phyloP scores from a whole-genome alignment of 2,329 filamentous ascomycete genomes.

The Daldinia sp. region DNA sequence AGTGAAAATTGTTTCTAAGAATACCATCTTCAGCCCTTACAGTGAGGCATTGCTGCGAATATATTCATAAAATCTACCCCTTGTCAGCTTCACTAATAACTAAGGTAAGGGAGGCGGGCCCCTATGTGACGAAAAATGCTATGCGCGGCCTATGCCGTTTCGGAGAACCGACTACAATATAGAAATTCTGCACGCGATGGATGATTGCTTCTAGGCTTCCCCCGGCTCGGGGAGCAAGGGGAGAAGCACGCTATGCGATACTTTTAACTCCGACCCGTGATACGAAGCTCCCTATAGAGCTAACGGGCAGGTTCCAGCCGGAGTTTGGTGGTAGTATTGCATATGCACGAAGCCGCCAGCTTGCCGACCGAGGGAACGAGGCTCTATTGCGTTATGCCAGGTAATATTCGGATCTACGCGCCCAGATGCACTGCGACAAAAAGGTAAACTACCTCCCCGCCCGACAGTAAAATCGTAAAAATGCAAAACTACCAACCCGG shows the following conservation, averaged over 20 bases:
- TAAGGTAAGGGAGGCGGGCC: background rate
- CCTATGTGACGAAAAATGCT: background rate
- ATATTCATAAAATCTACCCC: background rate
- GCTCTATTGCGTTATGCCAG: no score
- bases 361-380: conserved; percentile 8
- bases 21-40: background rate
- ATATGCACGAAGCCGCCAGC: conserved; percentile 10
- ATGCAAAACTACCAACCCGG: background rate
- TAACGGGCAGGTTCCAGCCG: background rate
- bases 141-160: background rate
- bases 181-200: background rate
- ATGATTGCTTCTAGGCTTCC: background rate
- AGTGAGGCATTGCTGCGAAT: no score
- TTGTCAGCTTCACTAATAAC: no score
- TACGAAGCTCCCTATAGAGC: background rate
- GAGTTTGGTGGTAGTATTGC: conserved; percentile 1
- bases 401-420: background rate
- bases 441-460: background rate
- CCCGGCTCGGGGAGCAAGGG: background rate
- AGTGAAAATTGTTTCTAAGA: no score
- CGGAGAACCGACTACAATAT: background rate
- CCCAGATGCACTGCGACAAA: background rate
- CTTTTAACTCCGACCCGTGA: background rate
- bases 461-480: background rate
- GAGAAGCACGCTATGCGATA: background rate